Conservation (phyloP, 2,329 filamentous ascomycete species). For the Cordyceps cicadae region DNA sequence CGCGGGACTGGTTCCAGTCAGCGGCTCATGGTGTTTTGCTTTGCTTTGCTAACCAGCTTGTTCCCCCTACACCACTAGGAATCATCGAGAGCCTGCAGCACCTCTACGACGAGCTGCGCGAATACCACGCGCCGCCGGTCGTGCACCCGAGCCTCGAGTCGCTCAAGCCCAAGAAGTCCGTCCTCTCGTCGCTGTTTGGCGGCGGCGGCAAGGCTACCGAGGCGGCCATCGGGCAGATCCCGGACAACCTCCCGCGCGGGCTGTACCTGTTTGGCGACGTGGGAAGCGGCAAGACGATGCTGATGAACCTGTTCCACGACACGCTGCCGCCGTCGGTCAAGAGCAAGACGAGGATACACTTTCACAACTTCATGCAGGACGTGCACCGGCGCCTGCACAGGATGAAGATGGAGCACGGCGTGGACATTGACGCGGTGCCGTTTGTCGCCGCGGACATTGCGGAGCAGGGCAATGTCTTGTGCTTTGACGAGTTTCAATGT, state of each 20-base stretch:
- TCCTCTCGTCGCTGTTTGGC: conserved; percentile 55
- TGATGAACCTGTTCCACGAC: conserved; percentile 98
- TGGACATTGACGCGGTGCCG: conserved; percentile 81
- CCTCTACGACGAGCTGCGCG: conserved; percentile 71
- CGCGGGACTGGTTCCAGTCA: background rate
- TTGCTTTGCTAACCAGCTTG: background rate
- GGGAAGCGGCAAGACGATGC: conserved; percentile 96
- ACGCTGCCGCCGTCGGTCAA: conserved; percentile 73
- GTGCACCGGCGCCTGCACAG: conserved; percentile 85
- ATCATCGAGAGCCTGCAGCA: conserved; percentile 87
- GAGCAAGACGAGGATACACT: conserved; percentile 88
- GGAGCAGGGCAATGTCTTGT: conserved; percentile 73
- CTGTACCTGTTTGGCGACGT: conserved; percentile 96
- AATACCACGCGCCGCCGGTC: conserved; percentile 67
- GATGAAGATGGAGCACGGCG: conserved; percentile 82
- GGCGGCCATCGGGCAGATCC: conserved; percentile 45
- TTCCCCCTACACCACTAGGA: conserved; percentile 35
- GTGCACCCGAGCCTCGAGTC: conserved; percentile 70
- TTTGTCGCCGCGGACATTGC: conserved; percentile 95
- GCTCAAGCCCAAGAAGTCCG: conserved; percentile 45
- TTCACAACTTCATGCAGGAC: conserved; percentile 99
- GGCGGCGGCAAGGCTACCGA: conserved; percentile 34
- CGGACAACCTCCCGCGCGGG: conserved; percentile 71
- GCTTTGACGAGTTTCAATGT: conserved; percentile 98
- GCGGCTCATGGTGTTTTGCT: background rate